Percentiles rank a stretch among this genome's conserved stretches.
These are phyloP conservation scores for Alternaria sp. DNA, from an alignment of 2,329 filamentous ascomycete genomes.

Conservation along the genomic window DNA sequence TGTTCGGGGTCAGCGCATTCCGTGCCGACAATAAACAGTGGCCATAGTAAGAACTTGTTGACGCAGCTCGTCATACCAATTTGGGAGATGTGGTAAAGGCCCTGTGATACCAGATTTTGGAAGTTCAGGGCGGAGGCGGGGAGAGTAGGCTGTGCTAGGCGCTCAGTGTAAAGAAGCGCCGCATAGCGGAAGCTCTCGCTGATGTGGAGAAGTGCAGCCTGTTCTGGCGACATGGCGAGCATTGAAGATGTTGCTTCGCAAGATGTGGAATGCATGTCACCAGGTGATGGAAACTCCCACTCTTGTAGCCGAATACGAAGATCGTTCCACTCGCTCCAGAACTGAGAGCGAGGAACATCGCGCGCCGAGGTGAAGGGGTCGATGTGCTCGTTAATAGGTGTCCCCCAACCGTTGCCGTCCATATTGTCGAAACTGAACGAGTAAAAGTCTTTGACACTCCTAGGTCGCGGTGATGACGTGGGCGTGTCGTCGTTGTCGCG, in stretches of 20 bases:
- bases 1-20: conserved; percentile 86
- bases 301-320: conserved; percentile 77
- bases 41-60: conserved; percentile 93
- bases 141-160: conserved; percentile 78
- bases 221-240: conserved; percentile 57
- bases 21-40: conserved; percentile 86
- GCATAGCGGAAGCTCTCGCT: conserved; percentile 91
- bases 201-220: conserved; percentile 80
- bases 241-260: conserved; percentile 38
- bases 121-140: conserved; percentile 79
- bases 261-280: conserved; percentile 37
- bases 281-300: conserved; percentile 71
- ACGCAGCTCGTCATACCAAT: conserved; percentile 75
- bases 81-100: conserved; percentile 82
- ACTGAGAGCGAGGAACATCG: conserved; percentile 67
- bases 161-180: conserved; percentile 87
- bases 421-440: conserved; percentile 65
- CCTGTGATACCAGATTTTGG: conserved; percentile 81
- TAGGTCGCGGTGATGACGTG: conserved; percentile 45
- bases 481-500: conserved; percentile 49
- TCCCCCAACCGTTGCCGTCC: conserved; percentile 72
- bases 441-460: conserved; percentile 59
- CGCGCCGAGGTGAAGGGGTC: conserved; percentile 54
- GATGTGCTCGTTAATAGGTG: conserved; percentile 61
- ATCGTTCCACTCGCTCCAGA: conserved; percentile 88